These are phyloP conservation scores for Eucalyptus marginata DNA, from an alignment of 345 rosid species.

Conservation along the genomic window DNA sequence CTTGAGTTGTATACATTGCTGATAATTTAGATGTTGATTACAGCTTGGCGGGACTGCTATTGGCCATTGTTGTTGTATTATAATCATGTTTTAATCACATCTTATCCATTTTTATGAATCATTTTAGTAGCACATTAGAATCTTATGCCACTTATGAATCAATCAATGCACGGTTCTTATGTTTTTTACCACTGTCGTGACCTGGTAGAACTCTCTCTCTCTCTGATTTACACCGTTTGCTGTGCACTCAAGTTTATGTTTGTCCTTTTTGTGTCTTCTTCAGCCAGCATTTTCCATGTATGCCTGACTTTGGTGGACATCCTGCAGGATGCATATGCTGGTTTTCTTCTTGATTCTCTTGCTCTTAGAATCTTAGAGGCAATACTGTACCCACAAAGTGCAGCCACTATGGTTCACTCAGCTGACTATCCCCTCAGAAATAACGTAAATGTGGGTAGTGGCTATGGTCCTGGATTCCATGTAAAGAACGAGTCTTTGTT, in stretches of 20 bases:
- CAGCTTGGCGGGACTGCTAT: background rate
- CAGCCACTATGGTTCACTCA: background rate
- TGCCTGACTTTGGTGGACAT: background rate
- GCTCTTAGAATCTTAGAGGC: background rate
- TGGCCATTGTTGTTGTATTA: background rate
- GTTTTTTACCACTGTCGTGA: background rate
- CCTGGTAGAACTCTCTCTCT: background rate
- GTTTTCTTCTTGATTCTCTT: background rate
- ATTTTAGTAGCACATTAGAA: background rate
- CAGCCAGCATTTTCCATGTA: background rate
- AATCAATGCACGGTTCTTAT: background rate
- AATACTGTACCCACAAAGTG: background rate
- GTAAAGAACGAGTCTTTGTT: background rate
- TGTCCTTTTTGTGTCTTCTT: background rate
- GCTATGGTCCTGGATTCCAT: background rate
- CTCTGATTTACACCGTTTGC: background rate
- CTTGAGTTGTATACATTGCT: background rate
- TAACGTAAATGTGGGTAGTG: background rate
- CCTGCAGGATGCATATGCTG: background rate
- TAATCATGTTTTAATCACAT: background rate
- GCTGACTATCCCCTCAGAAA: background rate
- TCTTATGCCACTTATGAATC: background rate
- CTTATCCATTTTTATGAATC: background rate
- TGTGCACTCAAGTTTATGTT: background rate
- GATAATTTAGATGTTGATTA: background rate